These are phyloP conservation scores for Ogataea hybrid DNA, from an alignment of 1,139 yeast genomes.

Conservation along the genomic window DNA sequence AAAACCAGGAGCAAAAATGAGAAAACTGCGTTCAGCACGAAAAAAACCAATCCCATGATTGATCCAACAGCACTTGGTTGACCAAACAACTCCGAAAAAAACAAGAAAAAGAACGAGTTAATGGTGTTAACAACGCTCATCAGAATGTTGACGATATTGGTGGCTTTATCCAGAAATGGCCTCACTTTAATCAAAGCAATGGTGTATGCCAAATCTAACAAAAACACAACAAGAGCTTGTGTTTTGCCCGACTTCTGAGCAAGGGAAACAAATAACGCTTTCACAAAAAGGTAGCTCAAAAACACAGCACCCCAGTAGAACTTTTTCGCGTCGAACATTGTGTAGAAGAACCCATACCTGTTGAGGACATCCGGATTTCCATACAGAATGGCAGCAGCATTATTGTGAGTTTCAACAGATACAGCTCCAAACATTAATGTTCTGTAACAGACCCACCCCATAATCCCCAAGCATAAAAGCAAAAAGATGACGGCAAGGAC, in stretches of 20 bases:
- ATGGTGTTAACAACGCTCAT: slow-evolving; percentile 63
- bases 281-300: slow-evolving; percentile 52
- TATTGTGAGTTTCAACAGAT: slow-evolving; percentile 53
- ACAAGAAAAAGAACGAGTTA: slow-evolving; percentile 70
- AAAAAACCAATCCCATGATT: slow-evolving; percentile 79
- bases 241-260: slow-evolving; percentile 70
- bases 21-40: slow-evolving; percentile 74
- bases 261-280: slow-evolving; percentile 65
- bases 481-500: slow-evolving; percentile 67
- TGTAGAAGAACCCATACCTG: slow-evolving; percentile 75
- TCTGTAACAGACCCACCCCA: slow-evolving; percentile 60
- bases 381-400: slow-evolving; percentile 76
- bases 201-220: slow-evolving; percentile 63
- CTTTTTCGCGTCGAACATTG: slow-evolving; percentile 73
- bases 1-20: slow-evolving; percentile 60
- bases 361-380: slow-evolving; percentile 64
- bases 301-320: slow-evolving; percentile 75
- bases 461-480: slow-evolving; percentile 50
- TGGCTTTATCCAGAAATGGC: slow-evolving; percentile 72
- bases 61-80: slow-evolving; percentile 67
- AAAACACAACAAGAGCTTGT: slow-evolving; percentile 63
- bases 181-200: slow-evolving; percentile 51
- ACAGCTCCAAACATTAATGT: slow-evolving; percentile 53
- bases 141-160: slow-evolving; percentile 63
- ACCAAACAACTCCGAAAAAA: slow-evolving; percentile 70